Conservation (phyloP, 148 eudicot species). For the Vaccinium myrtillus region DNA sequence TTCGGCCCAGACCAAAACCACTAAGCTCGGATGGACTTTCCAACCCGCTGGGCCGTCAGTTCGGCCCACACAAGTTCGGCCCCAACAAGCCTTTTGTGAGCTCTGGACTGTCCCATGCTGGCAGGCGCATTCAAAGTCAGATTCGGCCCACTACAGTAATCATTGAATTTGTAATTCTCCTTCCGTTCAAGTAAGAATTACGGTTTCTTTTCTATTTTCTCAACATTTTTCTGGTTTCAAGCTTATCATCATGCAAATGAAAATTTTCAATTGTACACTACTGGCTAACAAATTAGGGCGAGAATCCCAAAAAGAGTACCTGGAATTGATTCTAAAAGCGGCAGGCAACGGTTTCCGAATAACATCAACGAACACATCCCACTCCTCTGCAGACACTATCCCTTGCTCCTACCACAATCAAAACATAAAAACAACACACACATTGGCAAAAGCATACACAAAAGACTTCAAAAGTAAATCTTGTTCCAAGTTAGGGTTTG, state of each 20-base stretch:
- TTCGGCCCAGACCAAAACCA: too few relatives aligned
- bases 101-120: too few relatives aligned
- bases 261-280: not conserved
- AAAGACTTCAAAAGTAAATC: not conserved
- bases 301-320: slow-evolving; percentile 32
- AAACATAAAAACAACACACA: not conserved
- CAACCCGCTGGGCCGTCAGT: too few relatives aligned
- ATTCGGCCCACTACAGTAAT: too few relatives aligned
- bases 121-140: too few relatives aligned
- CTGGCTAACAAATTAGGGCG: not conserved
- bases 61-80: too few relatives aligned
- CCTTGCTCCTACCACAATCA: slow-evolving; percentile 65
- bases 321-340: slow-evolving; percentile 95
- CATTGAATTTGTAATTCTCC: too few relatives aligned
- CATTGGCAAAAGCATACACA: not conserved
- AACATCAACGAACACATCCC: slow-evolving; percentile 67
- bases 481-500: not conserved
- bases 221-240: too few relatives aligned
- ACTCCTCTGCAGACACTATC: slow-evolving; percentile 68
- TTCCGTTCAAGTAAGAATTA: too few relatives aligned
- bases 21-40: too few relatives aligned
- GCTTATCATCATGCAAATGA: not conserved
- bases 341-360: slow-evolving; percentile 78
- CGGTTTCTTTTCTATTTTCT: too few relatives aligned
- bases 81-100: too few relatives aligned